These are phyloP conservation scores for Vitis rotundifolia DNA, from an alignment of 164 flowering plant species.

Conservation along the genomic window DNA sequence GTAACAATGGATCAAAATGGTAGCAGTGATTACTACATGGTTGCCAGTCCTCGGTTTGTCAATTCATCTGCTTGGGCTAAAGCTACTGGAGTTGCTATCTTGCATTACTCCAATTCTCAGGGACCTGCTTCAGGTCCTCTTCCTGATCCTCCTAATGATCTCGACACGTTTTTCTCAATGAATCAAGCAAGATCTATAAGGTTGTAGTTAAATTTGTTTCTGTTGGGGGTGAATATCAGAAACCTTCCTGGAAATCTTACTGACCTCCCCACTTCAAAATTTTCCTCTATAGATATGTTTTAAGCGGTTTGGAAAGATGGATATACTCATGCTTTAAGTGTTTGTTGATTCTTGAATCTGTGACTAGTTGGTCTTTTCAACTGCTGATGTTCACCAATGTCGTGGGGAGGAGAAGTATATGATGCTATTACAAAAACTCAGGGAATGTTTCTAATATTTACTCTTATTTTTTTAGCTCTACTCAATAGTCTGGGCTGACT, in stretches of 20 bases:
- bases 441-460: neutral
- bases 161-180: slow-evolving; percentile 78
- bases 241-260: neutral
- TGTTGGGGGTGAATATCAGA: slow-evolving; percentile 7
- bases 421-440: neutral
- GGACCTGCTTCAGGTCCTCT: slow-evolving; percentile 92
- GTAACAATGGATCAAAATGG: slow-evolving; percentile 93
- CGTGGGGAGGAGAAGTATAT: neutral
- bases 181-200: slow-evolving; percentile 96
- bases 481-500: neutral
- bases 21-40: slow-evolving; percentile 82
- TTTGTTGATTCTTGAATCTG: neutral
- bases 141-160: slow-evolving; percentile 76
- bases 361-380: slow-evolving; percentile 1
- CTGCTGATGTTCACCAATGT: neutral
- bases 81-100: slow-evolving; percentile 73
- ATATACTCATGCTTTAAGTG: too few species aligned
- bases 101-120: slow-evolving; percentile 87
- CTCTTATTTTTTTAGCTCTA: neutral
- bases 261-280: neutral
- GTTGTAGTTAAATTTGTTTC: slow-evolving; percentile 35
- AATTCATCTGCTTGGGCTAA: slow-evolving; percentile 48
- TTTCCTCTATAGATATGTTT: neutral
- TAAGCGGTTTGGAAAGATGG: neutral
- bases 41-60: slow-evolving; percentile 80